Percentiles rank a stretch among this genome's conserved stretches.
Evolutionary conservation across 2,329 filamentous ascomycete genomes (phyloP).

Genomic region (Aspergillus persii): DNA sequence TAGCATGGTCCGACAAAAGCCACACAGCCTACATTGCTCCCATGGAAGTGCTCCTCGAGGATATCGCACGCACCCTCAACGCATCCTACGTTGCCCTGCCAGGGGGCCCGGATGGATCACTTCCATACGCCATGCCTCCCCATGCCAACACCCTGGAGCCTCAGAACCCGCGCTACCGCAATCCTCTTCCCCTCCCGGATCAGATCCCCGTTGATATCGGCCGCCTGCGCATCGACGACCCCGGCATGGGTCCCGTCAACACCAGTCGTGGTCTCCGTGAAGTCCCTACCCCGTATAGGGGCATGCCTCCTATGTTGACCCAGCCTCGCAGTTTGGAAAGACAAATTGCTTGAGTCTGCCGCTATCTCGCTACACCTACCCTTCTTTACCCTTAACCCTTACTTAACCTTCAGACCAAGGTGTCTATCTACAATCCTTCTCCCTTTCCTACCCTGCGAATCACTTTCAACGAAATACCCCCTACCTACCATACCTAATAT

Average conservation of each 20-base stretch:
- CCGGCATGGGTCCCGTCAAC: slow-evolving; percentile 16
- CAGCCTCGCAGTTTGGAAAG: slow-evolving; percentile 38
- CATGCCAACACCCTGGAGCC: slow-evolving; percentile 14
- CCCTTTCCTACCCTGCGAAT: too few species aligned
- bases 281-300: slow-evolving; percentile 25
- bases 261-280: slow-evolving; percentile 21
- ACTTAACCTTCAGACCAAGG: too few species aligned
- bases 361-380: background rate
- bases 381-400: background rate
- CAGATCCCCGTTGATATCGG: slow-evolving; percentile 29
- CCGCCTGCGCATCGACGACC: slow-evolving; percentile 23
- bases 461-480: too few species aligned
- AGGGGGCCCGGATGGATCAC: slow-evolving; percentile 37
- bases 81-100: slow-evolving; percentile 71
- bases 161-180: slow-evolving; percentile 21
- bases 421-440: too few species aligned
- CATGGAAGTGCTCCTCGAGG: slow-evolving; percentile 84
- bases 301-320: slow-evolving; percentile 27
- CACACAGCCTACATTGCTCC: slow-evolving; percentile 88
- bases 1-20: slow-evolving; percentile 81
- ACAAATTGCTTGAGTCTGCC: slow-evolving; percentile 33
- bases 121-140: slow-evolving; percentile 23
- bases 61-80: slow-evolving; percentile 76
- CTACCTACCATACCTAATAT: too few species aligned
- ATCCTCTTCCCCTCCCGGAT: slow-evolving; percentile 22